phyloP scores from a whole-genome alignment of 2,329 filamentous ascomycete genomes.

The Exophiala spinifera region DNA sequence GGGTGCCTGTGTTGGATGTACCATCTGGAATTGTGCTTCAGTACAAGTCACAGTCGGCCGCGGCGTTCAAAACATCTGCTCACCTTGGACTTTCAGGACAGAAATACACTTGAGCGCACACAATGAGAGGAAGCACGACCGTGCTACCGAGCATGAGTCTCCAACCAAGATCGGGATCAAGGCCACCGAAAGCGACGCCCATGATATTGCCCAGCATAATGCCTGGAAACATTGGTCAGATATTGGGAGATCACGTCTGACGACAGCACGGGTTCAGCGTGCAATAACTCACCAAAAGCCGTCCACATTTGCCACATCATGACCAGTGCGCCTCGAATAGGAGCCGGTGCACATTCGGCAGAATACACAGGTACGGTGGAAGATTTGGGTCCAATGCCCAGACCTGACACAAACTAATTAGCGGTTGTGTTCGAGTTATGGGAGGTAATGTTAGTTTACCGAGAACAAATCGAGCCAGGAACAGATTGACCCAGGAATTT shows the following conservation, averaged over 20 bases:
- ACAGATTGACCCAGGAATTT: slow-evolving; percentile 42
- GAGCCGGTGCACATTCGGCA: slow-evolving; percentile 48
- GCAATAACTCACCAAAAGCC: slow-evolving; percentile 36
- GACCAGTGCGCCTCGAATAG: slow-evolving; percentile 49
- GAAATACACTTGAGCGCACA: slow-evolving; percentile 60
- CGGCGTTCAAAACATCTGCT: slow-evolving; percentile 20
- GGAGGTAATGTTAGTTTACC: slow-evolving; percentile 21
- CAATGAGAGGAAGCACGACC: slow-evolving; percentile 58
- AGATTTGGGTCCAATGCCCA: slow-evolving; percentile 44
- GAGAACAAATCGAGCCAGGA: slow-evolving; percentile 41
- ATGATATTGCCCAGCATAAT: slow-evolving; percentile 50
- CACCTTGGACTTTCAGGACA: slow-evolving; percentile 57
- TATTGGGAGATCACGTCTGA: too few relatives aligned
- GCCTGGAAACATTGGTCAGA: slow-evolving; percentile 2
- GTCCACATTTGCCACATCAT: slow-evolving; percentile 55
- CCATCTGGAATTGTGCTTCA: slow-evolving; percentile 13
- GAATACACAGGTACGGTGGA: slow-evolving; percentile 49
- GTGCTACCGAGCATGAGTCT: slow-evolving; percentile 68
- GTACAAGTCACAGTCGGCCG: not conserved
- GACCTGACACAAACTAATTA: slow-evolving; percentile 26
- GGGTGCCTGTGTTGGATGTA: slow-evolving; percentile 49
- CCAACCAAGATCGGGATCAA: slow-evolving; percentile 56
- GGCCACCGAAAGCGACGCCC: slow-evolving; percentile 46
- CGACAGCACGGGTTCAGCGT: too few relatives aligned
- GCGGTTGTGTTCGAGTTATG: not conserved